These are phyloP conservation scores for Raffaelea ambrosiae DNA, from an alignment of 2,329 filamentous ascomycete genomes.

Conservation along the genomic window DNA sequence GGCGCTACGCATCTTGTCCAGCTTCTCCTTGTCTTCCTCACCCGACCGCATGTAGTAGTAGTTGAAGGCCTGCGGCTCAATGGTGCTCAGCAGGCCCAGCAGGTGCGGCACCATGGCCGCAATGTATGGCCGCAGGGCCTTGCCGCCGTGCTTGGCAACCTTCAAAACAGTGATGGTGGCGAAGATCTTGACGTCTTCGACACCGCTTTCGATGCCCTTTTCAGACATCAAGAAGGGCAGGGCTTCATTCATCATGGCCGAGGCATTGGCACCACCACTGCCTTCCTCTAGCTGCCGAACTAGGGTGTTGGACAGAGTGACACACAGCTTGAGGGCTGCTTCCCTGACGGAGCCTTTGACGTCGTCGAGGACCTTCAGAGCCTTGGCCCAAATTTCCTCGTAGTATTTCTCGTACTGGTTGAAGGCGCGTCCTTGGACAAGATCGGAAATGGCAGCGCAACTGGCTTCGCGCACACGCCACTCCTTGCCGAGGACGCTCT, in stretches of 20 bases:
- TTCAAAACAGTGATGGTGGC: constrained; percentile 76
- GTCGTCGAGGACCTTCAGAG: constrained; percentile 89
- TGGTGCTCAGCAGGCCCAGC: constrained; percentile 71
- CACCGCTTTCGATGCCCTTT: constrained; percentile 80
- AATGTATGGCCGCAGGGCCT: constrained; percentile 69
- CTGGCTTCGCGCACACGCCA: constrained; percentile 92
- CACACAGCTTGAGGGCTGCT: constrained; percentile 74
- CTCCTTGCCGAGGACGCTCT: constrained; percentile 79
- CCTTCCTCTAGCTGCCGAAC: constrained; percentile 79
- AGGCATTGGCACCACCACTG: constrained; percentile 46
- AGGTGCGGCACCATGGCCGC: constrained; percentile 74
- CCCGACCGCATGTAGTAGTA: constrained; percentile 87
- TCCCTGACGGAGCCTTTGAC: constrained; percentile 85
- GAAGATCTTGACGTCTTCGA: constrained; percentile 79
- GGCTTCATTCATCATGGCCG: constrained; percentile 74
- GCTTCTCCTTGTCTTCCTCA: constrained; percentile 77
- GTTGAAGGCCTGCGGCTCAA: constrained; percentile 85
- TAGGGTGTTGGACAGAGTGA: constrained; percentile 74
- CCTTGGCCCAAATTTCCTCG: constrained; percentile 72
- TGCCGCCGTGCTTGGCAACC: constrained; percentile 83
- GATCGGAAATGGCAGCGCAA: constrained; percentile 79
- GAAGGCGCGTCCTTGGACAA: constrained; percentile 73
- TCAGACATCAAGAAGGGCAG: constrained; percentile 85
- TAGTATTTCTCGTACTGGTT: constrained; percentile 77
- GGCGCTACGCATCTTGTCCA: constrained; percentile 77